These are phyloP conservation scores for Cladophialophora bantiana DNA, from an alignment of 2,329 filamentous ascomycete genomes.

Conservation along the genomic window DNA sequence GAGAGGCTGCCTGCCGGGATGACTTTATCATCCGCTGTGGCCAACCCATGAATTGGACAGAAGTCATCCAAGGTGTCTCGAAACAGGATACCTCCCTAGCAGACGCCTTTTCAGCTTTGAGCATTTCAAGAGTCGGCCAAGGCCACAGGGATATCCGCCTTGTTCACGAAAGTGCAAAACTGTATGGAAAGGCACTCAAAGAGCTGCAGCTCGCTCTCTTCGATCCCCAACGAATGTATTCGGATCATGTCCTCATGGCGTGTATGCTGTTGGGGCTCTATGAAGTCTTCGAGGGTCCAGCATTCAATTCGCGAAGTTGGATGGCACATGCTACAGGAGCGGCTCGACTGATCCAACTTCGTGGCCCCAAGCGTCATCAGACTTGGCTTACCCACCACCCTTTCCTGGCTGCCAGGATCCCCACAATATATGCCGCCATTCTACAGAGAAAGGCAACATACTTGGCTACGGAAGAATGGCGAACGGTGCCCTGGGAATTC, in stretches of 20 bases:
- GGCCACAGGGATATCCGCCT: conserved; percentile 41
- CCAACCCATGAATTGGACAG: conserved; percentile 39
- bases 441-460: conserved; percentile 42
- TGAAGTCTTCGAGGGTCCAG: conserved; percentile 40
- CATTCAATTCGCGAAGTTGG: conserved; percentile 36
- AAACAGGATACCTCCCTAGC: conserved; percentile 35
- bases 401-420: conserved; percentile 35
- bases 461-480: conserved; percentile 46
- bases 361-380: conserved; percentile 34
- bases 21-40: conserved; percentile 33
- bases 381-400: conserved; percentile 34
- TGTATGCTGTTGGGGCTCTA: conserved; percentile 49
- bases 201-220: conserved; percentile 48
- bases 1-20: conserved; percentile 32
- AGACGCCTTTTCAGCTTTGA: conserved; percentile 38
- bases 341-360: conserved; percentile 36
- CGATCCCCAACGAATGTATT: conserved; percentile 43
- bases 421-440: conserved; percentile 37
- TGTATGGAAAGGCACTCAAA: conserved; percentile 47
- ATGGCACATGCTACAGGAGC: conserved; percentile 38
- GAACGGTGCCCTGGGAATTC: conserved; percentile 46
- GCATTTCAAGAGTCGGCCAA: conserved; percentile 38
- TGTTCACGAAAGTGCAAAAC: conserved; percentile 44
- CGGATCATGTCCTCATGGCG: conserved; percentile 48
- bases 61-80: conserved; percentile 32